Percentiles rank a stretch among this genome's conserved stretches.
These are phyloP conservation scores for Sedum album DNA, from an alignment of 164 flowering plant genomes.

Conservation along the genomic window DNA sequence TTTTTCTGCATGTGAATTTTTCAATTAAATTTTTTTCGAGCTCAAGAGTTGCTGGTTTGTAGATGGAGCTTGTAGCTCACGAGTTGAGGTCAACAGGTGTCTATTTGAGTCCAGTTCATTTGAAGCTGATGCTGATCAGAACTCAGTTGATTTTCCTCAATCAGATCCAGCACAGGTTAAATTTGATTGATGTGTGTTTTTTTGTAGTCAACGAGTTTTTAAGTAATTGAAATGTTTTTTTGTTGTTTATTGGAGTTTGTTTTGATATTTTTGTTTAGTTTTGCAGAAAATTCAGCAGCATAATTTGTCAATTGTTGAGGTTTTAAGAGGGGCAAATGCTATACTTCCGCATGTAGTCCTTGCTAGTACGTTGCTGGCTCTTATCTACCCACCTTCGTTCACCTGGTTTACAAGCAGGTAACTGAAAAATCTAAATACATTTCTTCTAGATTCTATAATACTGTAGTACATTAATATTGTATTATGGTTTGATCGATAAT, in stretches of 20 bases:
- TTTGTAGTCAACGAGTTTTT: neutral
- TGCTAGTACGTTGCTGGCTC: constrained; percentile 80
- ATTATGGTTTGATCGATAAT: neutral
- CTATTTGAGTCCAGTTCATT: neutral
- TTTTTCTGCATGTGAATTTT: neutral
- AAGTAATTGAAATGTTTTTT: neutral
- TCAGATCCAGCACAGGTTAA: neutral
- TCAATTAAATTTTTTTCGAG: no score
- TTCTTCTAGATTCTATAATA: no score
- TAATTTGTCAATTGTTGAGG: constrained; percentile 28
- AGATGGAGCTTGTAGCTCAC: neutral
- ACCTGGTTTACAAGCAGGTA: constrained; percentile 97
- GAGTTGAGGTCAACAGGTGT: neutral
- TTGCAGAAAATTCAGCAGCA: constrained; percentile 30
- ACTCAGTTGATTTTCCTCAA: neutral
- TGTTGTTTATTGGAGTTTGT: neutral
- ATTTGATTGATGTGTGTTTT: neutral
- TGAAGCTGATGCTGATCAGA: constrained; percentile 1
- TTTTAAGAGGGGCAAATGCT: constrained; percentile 64
- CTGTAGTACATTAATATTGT: neutral
- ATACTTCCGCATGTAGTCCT: constrained; percentile 79
- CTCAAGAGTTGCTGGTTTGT: neutral
- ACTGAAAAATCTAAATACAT: no score
- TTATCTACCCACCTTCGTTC: constrained; percentile 87
- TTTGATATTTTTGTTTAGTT: constrained; percentile 11